Percentiles rank a stretch among this genome's conserved stretches.
phyloP scores from a whole-genome alignment of 1,284 basidiomycete genomes.

The Cutaneotrichosporon dermatis region DNA sequence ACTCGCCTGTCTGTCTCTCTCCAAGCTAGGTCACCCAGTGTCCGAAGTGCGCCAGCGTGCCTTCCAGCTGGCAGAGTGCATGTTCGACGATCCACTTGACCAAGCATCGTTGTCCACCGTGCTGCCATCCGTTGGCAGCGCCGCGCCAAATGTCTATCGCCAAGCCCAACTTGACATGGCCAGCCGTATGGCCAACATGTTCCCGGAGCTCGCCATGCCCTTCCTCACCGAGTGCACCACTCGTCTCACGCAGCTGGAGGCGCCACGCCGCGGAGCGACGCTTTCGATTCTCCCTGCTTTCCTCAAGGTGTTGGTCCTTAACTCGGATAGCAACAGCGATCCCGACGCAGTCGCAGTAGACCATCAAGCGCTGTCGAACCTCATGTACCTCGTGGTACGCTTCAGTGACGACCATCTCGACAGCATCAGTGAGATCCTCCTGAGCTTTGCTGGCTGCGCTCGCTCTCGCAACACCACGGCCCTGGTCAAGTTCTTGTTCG shows the following conservation, averaged over 20 bases:
- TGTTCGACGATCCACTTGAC: conserved; percentile 54
- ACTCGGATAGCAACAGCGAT: conserved; percentile 25
- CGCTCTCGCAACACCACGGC: conserved; percentile 63
- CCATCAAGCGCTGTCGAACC: conserved; percentile 68
- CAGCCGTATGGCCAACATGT: conserved; percentile 72
- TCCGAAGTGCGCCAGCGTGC: conserved; percentile 67
- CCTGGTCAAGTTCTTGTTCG: conserved; percentile 75
- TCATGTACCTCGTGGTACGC: conserved; percentile 72
- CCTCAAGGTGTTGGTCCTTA: conserved; percentile 67
- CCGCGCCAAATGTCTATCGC: conserved; percentile 70
- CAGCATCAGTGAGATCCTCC: conserved; percentile 78
- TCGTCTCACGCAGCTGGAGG: conserved; percentile 67
- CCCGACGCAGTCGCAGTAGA: conserved; percentile 52
- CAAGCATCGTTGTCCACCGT: conserved; percentile 59
- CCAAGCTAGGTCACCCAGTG: conserved; percentile 76
- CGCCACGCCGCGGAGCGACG: conserved; percentile 53
- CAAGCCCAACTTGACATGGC: conserved; percentile 74
- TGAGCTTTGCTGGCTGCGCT: conserved; percentile 52
- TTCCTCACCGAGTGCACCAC: conserved; percentile 70
- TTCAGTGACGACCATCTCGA: conserved; percentile 73
- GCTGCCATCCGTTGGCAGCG: conserved; percentile 70
- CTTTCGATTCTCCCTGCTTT: conserved; percentile 74
- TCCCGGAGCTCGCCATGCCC: conserved; percentile 63
- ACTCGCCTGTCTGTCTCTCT: conserved; percentile 71
- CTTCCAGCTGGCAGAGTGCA: conserved; percentile 70